Evolutionary conservation across 2,329 filamentous ascomycete genomes (phyloP).

Genomic region (Curvularia spicifera): DNA sequence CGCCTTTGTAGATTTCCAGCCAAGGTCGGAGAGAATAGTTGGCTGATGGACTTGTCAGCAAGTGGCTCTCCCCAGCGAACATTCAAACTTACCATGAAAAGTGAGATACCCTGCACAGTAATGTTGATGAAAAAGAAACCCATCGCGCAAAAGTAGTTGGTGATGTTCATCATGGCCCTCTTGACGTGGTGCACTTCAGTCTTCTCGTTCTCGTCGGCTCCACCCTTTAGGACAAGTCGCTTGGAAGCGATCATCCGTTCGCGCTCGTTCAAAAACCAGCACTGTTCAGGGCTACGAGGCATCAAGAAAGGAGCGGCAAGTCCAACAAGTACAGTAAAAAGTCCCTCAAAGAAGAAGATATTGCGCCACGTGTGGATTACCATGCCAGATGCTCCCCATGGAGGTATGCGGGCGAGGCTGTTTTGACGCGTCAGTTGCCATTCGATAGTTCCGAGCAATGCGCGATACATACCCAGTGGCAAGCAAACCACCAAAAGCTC

Average conservation of each 20-base stretch:
- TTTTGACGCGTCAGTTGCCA: not conserved
- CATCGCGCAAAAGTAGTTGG: constrained; percentile 64
- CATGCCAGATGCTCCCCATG: constrained; percentile 56
- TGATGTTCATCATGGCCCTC: constrained; percentile 61
- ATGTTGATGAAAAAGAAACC: constrained; percentile 68
- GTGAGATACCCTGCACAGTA: constrained; percentile 57
- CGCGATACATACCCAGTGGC: constrained; percentile 56
- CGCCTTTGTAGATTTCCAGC: constrained; percentile 48
- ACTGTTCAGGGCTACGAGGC: constrained; percentile 58
- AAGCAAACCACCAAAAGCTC: constrained; percentile 64
- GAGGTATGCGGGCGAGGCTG: constrained; percentile 54
- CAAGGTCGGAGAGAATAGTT: constrained; percentile 48
- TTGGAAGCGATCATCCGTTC: constrained; percentile 62
- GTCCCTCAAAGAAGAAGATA: constrained; percentile 69
- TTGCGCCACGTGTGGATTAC: constrained; percentile 55
- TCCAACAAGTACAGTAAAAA: constrained; percentile 60
- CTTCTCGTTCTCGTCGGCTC: constrained; percentile 54
- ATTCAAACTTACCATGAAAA: constrained; percentile 46
- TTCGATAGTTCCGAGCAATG: not conserved
- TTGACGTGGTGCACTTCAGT: constrained; percentile 59
- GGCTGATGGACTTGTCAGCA: constrained; percentile 32
- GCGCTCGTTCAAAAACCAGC: constrained; percentile 60
- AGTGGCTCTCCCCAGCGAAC: not conserved
- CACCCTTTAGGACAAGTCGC: constrained; percentile 59
- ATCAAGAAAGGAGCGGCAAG: constrained; percentile 59